phyloP scores from a whole-genome alignment of 176 grass and related monocot species.

The Poa pratensis region DNA sequence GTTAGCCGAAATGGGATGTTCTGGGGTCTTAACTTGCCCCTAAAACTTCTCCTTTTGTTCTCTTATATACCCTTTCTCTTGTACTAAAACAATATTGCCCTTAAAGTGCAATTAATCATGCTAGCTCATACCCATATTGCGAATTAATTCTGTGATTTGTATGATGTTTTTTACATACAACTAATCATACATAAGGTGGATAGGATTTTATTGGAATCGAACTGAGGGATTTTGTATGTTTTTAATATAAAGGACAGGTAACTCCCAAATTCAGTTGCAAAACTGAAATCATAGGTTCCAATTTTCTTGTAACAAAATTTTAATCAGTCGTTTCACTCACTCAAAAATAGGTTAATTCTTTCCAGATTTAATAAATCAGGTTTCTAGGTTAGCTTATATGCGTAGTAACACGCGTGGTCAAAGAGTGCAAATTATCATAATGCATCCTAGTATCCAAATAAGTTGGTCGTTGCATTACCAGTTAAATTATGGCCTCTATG shows the following conservation, averaged over 20 bases:
- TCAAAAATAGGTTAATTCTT: not conserved
- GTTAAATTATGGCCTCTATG: not conserved
- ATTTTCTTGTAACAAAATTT: not conserved
- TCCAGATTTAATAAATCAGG: not conserved
- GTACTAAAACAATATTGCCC: constrained; percentile 36
- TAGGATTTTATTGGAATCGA: not conserved
- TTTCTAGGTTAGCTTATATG: not conserved
- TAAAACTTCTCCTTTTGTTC: not conserved
- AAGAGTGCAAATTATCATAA: not conserved
- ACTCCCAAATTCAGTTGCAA: not conserved
- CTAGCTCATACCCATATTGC: constrained; percentile 26
- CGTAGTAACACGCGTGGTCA: not conserved
- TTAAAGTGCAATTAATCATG: constrained; percentile 45
- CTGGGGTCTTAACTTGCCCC: constrained; percentile 23
- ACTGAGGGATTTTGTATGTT: not conserved
- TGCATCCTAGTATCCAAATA: not conserved
- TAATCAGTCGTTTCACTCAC: not conserved
- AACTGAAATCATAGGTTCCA: not conserved
- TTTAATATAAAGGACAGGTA: not conserved
- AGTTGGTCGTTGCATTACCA: not conserved
- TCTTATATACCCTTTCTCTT: constrained; percentile 28
- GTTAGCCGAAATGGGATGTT: constrained; percentile 39
- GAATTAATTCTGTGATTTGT: not conserved
- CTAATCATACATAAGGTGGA: not conserved
- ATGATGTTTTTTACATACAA: not conserved